Conservation (phyloP, 441 rosid species). For the Viola pubescens region DNA sequence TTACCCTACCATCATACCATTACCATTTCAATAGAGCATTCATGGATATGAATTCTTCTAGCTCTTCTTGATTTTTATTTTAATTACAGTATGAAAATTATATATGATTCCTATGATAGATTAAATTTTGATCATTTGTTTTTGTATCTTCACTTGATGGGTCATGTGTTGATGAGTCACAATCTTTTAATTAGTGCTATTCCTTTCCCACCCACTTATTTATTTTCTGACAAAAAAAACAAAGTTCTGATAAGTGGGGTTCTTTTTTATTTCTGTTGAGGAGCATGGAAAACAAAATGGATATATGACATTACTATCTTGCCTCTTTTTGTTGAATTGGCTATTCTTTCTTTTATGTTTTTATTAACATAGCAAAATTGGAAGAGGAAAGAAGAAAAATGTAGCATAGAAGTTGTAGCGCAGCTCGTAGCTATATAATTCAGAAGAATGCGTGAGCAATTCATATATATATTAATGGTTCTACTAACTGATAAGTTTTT, state of each 20-base stretch:
- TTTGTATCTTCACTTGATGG: constrained; percentile 34
- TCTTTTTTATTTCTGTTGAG: not conserved
- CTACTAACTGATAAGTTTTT: too few relatives aligned
- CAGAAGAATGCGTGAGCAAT: too few relatives aligned
- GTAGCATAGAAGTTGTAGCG: not conserved
- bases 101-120: not conserved
- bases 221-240: constrained; percentile 16
- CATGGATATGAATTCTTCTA: not conserved
- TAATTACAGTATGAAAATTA: not conserved
- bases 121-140: not conserved
- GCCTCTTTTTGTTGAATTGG: not conserved
- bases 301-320: not conserved
- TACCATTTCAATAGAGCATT: not conserved
- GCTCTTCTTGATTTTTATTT: not conserved
- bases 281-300: not conserved
- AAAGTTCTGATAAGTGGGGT: not conserved
- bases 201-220: constrained; percentile 10
- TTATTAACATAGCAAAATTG: not conserved
- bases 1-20: constrained; percentile 25
- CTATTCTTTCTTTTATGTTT: not conserved
- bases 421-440: too few relatives aligned
- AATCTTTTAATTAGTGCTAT: constrained; percentile 25
- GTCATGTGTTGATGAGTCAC: constrained; percentile 34
- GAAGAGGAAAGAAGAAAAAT: not conserved
- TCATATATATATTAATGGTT: too few relatives aligned